A percentile compares a stretch with the other conserved stretches of the same genome.
These are phyloP conservation scores for Colletotrichum falcatum DNA, from an alignment of 2,329 filamentous ascomycete genomes.

Conservation along the genomic window DNA sequence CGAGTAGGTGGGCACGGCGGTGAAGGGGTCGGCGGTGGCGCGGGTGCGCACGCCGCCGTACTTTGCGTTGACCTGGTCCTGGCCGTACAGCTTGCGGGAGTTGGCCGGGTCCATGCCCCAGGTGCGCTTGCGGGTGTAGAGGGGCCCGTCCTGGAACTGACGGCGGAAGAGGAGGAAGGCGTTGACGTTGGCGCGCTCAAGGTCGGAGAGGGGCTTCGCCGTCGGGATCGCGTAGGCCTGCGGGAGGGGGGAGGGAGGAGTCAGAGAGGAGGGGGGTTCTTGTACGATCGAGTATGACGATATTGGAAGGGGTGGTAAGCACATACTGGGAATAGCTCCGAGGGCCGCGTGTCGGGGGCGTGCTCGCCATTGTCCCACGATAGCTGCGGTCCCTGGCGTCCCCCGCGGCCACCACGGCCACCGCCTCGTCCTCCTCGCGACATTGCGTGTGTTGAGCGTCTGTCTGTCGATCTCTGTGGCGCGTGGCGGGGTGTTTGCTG, in stretches of 20 bases:
- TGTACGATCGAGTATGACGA: neutral
- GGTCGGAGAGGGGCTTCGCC: slow-evolving; percentile 56
- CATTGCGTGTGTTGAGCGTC: slow-evolving; percentile 51
- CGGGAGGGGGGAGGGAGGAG: neutral
- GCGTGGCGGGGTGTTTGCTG: neutral
- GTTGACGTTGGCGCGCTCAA: slow-evolving; percentile 62
- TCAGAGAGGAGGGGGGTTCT: neutral
- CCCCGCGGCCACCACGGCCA: slow-evolving; percentile 62
- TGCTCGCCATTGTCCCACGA: slow-evolving; percentile 63
- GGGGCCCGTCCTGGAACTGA: slow-evolving; percentile 65
- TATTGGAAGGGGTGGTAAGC: neutral
- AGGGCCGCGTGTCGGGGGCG: slow-evolving; percentile 67
- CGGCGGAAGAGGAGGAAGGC: slow-evolving; percentile 68
- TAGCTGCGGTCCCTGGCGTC: slow-evolving; percentile 60
- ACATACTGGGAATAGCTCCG: slow-evolving; percentile 69
- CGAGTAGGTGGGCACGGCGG: slow-evolving; percentile 69
- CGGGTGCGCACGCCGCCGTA: slow-evolving; percentile 64
- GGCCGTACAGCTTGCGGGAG: slow-evolving; percentile 62
- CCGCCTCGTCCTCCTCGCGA: slow-evolving; percentile 65
- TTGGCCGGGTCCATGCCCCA: slow-evolving; percentile 52
- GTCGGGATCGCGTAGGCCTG: slow-evolving; percentile 64
- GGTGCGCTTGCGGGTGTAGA: slow-evolving; percentile 66
- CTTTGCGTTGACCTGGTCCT: slow-evolving; percentile 68
- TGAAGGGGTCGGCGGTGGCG: slow-evolving; percentile 69
- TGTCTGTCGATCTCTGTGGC: neutral